Percentiles rank a stretch among this genome's conserved stretches.
Conservation (phyloP, 2,329 filamentous ascomycete species). For the Sarocladium strictum region DNA sequence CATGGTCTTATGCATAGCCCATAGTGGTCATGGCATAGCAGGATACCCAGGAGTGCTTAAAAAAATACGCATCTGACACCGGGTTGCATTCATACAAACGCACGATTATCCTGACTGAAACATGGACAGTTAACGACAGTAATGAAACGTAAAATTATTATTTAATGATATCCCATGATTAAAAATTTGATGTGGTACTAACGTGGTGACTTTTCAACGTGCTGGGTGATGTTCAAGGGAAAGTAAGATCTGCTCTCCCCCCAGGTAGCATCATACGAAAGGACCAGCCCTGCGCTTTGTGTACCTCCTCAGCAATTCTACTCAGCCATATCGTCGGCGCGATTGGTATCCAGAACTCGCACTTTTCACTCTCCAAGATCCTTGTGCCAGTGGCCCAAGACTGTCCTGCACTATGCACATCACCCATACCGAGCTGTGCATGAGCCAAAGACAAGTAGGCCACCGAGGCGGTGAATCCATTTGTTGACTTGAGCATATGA, state of each 20-base stretch:
- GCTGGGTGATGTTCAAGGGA: too few species aligned
- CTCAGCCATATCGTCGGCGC: conserved; percentile 24
- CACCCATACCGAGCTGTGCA: conserved; percentile 17
- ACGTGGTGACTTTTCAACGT: too few species aligned
- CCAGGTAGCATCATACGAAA: conserved; percentile 27
- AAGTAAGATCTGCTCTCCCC: conserved; percentile 18
- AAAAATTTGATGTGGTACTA: too few species aligned
- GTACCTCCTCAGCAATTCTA: conserved; percentile 19
- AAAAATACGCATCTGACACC: too few species aligned
- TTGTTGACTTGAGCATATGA: conserved; percentile 16
- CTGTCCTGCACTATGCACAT: conserved; percentile 12
- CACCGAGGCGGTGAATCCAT: conserved; percentile 20
- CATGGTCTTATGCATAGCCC: too few species aligned
- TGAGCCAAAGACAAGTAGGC: conserved; percentile 24
- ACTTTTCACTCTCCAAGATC: conserved; percentile 19
- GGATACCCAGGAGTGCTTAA: too few species aligned
- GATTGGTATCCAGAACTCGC: conserved; percentile 25
- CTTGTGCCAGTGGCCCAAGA: conserved; percentile 20
- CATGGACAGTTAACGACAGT: too few species aligned
- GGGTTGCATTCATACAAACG: too few species aligned
- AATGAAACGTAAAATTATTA: too few species aligned
- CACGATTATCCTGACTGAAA: too few species aligned
- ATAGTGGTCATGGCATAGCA: too few species aligned
- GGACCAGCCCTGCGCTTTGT: conserved; percentile 21
- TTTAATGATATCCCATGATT: too few species aligned